Conservation (phyloP, 495 filamentous ascomycete species). For the Barbatosphaeria neglecta region DNA sequence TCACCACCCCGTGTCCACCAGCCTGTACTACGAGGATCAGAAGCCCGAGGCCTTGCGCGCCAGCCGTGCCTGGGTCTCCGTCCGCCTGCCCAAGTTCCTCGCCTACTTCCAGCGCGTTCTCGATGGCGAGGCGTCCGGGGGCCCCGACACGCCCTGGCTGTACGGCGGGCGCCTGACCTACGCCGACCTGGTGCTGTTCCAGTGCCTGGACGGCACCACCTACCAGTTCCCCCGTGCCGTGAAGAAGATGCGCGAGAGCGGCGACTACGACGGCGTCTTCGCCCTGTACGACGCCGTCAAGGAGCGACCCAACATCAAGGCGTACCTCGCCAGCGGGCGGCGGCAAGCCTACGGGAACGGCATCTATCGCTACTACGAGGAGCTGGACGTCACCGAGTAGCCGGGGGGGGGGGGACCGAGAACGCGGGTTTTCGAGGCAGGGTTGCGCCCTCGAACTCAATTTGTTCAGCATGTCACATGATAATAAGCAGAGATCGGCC, state of each 20-base stretch:
- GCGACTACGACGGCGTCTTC: constrained; percentile 41
- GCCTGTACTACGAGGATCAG: constrained; percentile 56
- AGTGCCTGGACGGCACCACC: constrained; percentile 37
- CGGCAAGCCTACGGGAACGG: constrained; percentile 41
- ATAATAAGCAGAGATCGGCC: no score
- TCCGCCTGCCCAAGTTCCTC: constrained; percentile 54
- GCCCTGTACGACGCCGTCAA: constrained; percentile 43
- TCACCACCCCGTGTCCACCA: constrained; percentile 49
- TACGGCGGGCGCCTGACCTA: constrained; percentile 47
- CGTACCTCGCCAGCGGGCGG: constrained; percentile 48
- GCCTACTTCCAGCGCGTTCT: constrained; percentile 53
- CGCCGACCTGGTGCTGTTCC: constrained; percentile 59
- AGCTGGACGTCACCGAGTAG: constrained; percentile 36
- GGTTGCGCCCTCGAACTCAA: not conserved
- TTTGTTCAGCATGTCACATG: no score
- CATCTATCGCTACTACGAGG: constrained; percentile 51
- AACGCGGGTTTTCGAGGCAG: not conserved
- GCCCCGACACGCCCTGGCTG: constrained; percentile 48
- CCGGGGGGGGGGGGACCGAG: not conserved
- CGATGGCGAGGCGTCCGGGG: constrained; percentile 36
- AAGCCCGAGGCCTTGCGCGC: constrained; percentile 43
- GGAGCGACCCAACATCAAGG: constrained; percentile 40
- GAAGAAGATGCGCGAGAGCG: constrained; percentile 27
- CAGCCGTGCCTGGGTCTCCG: constrained; percentile 39
- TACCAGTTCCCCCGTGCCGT: constrained; percentile 55